Base-by-base conservation (phyloP, 345 rosid species). In the Camelina hispida region DNA sequence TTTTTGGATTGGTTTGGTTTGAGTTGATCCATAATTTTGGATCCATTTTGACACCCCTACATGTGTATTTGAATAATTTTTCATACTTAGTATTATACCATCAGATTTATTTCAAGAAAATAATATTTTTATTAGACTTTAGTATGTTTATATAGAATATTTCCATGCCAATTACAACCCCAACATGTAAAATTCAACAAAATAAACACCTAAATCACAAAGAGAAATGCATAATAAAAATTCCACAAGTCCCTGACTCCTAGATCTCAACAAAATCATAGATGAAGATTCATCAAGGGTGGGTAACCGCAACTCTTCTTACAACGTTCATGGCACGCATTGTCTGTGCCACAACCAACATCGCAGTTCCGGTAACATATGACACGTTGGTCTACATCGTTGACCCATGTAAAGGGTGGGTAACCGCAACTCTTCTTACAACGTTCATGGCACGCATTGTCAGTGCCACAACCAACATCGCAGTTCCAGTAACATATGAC, bases 391-490 rank as follows among this genome's bases (percentile, higher is more conserved):
- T 68, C 52, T 9, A 38, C 23, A 6, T n/a, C 13, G 15, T 50
- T 40, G 6, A 2, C 6, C 44, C 44, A 62, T 68, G 72, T 22
- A 53, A 68, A 68, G n/a, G n/a, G 53, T 25, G 71, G 71, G 16
- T 66, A 66, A 38, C 69, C 69, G 0, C 72, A 68, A 37, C 7
- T 0, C 23, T 53, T n/a, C 62, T 68, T 68, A 53, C 72, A 68
- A 10, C 62, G 62, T 38, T 5, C 2, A 0, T 40, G 48, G 2
- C 62, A 68, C 0, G 38, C 61, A n/a, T 40, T 40, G 40, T 68
- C 52, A 3, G 25, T 68, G 25, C 72, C 72, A 68, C 72, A 68
- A 40, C 52, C 62, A 0, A 54, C 52, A 54, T 13, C 62, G 9
- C 72, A 68, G 0, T 67, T 67, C 20, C 50, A n/a, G 37, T 20